phyloP scores from a whole-genome alignment of 306 rosid genomes.

The Cicer chorassanicum region DNA sequence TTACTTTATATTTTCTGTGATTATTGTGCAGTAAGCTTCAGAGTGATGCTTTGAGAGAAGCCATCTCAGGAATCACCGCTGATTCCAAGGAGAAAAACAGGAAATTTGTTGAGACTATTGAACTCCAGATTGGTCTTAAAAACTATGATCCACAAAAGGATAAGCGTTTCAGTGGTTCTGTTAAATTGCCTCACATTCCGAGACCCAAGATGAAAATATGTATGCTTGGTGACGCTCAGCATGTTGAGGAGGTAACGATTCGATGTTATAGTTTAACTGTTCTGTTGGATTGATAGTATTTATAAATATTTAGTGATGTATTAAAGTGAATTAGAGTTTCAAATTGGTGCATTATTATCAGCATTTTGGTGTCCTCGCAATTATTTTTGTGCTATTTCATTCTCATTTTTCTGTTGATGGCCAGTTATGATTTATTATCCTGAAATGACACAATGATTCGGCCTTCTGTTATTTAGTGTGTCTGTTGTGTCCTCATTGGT shows the following conservation, averaged over 20 bases:
- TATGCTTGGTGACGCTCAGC: constrained; percentile 95
- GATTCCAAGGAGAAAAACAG: constrained; percentile 64
- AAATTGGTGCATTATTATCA: neutral
- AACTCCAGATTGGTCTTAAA: constrained; percentile 83
- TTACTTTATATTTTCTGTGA: neutral
- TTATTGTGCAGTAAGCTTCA: constrained; percentile 71
- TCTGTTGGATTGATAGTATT: neutral
- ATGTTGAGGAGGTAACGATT: constrained; percentile 77
- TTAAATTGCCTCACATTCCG: constrained; percentile 82
- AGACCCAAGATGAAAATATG: constrained; percentile 89
- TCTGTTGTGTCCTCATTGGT: no score
- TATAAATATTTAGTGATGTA: neutral
- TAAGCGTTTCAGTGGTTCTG: constrained; percentile 87
- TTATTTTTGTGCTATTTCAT: neutral
- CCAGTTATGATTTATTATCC: neutral
- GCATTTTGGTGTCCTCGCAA: neutral
- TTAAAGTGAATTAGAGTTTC: neutral
- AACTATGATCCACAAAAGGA: constrained; percentile 92
- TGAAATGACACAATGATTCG: neutral
- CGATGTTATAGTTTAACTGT: neutral
- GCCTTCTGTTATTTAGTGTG: neutral
- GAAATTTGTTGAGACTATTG: constrained; percentile 79
- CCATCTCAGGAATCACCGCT: constrained; percentile 54
- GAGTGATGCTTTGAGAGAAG: constrained; percentile 80
- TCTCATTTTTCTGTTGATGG: neutral